These are phyloP conservation scores for Pseudevernia furfuracea DNA, from an alignment of 495 filamentous ascomycete genomes.

Conservation along the genomic window DNA sequence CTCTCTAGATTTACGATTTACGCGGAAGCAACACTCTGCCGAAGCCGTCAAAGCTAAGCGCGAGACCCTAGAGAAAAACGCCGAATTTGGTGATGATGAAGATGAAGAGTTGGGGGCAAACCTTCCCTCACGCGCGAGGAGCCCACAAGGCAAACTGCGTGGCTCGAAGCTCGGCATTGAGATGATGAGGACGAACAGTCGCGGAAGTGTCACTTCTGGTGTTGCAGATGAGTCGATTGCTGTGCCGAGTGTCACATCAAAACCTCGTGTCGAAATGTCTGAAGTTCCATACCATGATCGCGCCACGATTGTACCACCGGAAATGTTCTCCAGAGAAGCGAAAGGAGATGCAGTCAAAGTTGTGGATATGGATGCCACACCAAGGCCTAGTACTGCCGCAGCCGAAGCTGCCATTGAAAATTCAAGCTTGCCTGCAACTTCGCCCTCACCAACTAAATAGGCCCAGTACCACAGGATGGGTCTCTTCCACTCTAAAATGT, in stretches of 20 bases:
- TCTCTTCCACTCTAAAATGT: constrained; percentile 3
- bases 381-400: constrained; percentile 43
- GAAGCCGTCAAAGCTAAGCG: constrained; percentile 72
- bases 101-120: constrained; percentile 85
- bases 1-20: constrained; percentile 48
- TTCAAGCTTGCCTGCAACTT: constrained; percentile 2
- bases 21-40: constrained; percentile 62
- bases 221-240: constrained; percentile 16
- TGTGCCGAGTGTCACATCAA: background rate
- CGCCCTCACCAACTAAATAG: constrained; percentile 9
- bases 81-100: constrained; percentile 85
- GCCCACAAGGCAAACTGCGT: constrained; percentile 42
- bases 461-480: background rate
- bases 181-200: constrained; percentile 93
- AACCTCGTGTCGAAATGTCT: constrained; percentile 3
- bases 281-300: constrained; percentile 2
- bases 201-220: constrained; percentile 65
- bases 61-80: constrained; percentile 67
- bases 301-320: constrained; percentile 22
- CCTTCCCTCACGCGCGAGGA: constrained; percentile 48
- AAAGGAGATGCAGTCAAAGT: constrained; percentile 19
- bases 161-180: constrained; percentile 82
- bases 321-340: constrained; percentile 22
- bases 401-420: constrained; percentile 12
- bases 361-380: constrained; percentile 30